These are phyloP conservation scores for Globisporangium paroecandrum DNA, from an alignment of 352 stramenopile genomes.

Conservation along the genomic window DNA sequence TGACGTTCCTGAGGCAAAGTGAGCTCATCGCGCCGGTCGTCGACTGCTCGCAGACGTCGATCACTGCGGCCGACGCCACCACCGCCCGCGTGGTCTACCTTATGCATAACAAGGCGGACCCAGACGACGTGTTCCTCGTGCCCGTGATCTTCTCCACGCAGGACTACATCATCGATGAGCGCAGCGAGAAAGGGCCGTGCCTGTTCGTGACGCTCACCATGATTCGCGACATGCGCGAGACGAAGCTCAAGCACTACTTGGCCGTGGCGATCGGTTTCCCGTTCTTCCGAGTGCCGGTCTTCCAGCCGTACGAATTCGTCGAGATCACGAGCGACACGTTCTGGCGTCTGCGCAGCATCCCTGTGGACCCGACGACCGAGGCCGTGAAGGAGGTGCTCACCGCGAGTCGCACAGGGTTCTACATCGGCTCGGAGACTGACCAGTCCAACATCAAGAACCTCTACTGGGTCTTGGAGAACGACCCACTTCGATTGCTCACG, in stretches of 20 bases:
- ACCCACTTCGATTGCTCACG: constrained; percentile 13
- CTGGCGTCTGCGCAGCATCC: not conserved
- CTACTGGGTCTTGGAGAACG: constrained; percentile 22
- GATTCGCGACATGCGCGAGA: constrained; percentile 23
- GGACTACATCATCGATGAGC: constrained; percentile 25
- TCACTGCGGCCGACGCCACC: not conserved
- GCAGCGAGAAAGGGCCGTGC: constrained; percentile 21
- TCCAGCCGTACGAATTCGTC: not conserved
- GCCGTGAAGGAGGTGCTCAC: constrained; percentile 19
- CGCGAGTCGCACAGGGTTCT: constrained; percentile 32
- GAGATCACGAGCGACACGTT: constrained; percentile 10
- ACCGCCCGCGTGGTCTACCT: constrained; percentile 25
- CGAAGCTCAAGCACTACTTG: constrained; percentile 22
- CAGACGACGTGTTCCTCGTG: constrained; percentile 22
- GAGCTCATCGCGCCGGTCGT: constrained; percentile 14
- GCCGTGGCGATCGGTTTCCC: constrained; percentile 30
- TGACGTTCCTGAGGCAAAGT: constrained; percentile 14
- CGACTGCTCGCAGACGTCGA: constrained; percentile 13
- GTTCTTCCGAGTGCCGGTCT: constrained; percentile 15
- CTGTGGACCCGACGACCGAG: not conserved
- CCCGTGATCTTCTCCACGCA: constrained; percentile 26
- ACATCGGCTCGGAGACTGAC: constrained; percentile 19
- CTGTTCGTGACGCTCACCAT: constrained; percentile 21
- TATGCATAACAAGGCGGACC: constrained; percentile 15
- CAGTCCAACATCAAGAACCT: constrained; percentile 36